These are phyloP conservation scores for Vitis riparia DNA, from an alignment of 164 flowering plant genomes.

Conservation along the genomic window DNA sequence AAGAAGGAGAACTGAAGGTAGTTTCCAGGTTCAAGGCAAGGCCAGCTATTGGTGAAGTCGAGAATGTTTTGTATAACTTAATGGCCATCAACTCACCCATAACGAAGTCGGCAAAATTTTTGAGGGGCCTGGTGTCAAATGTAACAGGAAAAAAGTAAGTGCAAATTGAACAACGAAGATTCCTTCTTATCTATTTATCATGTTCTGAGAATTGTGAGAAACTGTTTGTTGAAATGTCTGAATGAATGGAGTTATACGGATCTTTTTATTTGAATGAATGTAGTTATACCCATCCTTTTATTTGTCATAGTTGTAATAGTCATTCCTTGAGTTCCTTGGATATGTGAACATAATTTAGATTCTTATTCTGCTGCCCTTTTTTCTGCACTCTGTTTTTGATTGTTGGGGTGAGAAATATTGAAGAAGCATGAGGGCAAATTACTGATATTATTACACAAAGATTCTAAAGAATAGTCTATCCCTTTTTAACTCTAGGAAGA, in stretches of 20 bases:
- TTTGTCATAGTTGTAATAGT: background rate
- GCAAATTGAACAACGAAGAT: background rate
- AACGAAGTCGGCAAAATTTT: conserved; percentile 77
- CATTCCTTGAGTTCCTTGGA: background rate
- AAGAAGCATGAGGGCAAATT: too few species aligned
- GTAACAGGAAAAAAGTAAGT: conserved; percentile 60
- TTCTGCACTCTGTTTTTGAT: too few species aligned
- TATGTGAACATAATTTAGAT: background rate
- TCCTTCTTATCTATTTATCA: too few species aligned
- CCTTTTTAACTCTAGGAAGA: too few species aligned
- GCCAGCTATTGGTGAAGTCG: conserved; percentile 72
- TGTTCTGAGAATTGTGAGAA: too few species aligned
- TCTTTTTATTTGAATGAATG: background rate
- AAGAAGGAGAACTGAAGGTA: conserved; percentile 60
- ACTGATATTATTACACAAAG: too few species aligned
- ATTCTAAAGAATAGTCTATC: too few species aligned
- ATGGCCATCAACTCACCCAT: conserved; percentile 86
- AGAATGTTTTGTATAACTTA: conserved; percentile 75
- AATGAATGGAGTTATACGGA: background rate
- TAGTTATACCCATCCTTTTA: background rate
- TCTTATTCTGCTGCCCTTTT: too few species aligned
- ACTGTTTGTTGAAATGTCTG: conserved; percentile 4
- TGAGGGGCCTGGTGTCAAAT: conserved; percentile 69
- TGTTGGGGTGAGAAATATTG: too few species aligned
- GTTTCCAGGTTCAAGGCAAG: conserved; percentile 63